Conservation (phyloP, 495 filamentous ascomycete species). For the Letharia lupina region DNA sequence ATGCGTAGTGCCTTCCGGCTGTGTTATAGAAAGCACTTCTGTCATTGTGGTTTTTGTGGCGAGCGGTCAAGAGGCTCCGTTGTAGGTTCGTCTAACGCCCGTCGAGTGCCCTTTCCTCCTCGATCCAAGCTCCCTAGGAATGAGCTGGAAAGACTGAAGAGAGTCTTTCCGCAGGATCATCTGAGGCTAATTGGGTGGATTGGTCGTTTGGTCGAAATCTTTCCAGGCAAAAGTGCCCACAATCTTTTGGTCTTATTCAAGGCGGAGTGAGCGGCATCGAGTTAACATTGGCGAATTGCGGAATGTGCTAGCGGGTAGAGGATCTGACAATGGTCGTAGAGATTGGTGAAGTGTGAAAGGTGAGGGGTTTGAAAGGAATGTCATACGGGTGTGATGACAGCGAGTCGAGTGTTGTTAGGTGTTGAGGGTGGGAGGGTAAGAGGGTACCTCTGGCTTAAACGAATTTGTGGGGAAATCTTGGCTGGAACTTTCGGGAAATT, state of each 20-base stretch:
- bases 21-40: slow-evolving; percentile 34
- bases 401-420: neutral
- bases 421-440: too few species aligned
- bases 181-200: slow-evolving; percentile 8
- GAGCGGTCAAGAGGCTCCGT: neutral
- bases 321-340: neutral
- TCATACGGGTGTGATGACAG: neutral
- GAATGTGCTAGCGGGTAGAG: neutral
- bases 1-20: slow-evolving; percentile 32
- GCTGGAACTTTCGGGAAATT: neutral
- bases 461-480: slow-evolving; percentile 5
- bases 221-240: neutral
- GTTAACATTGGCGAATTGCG: neutral
- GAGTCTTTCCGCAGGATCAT: slow-evolving; percentile 18
- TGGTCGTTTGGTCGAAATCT: neutral
- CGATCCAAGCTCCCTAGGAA: slow-evolving; percentile 12
- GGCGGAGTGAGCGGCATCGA: neutral
- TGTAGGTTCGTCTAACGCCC: neutral
- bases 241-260: neutral
- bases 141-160: slow-evolving; percentile 11
- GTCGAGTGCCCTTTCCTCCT: slow-evolving; percentile 14
- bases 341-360: neutral
- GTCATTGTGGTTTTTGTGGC: slow-evolving; percentile 32
- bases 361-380: neutral
- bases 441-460: neutral